phyloP scores from a whole-genome alignment of 192 early-diverging fungal species.

The Allomyces macrogynus region DNA sequence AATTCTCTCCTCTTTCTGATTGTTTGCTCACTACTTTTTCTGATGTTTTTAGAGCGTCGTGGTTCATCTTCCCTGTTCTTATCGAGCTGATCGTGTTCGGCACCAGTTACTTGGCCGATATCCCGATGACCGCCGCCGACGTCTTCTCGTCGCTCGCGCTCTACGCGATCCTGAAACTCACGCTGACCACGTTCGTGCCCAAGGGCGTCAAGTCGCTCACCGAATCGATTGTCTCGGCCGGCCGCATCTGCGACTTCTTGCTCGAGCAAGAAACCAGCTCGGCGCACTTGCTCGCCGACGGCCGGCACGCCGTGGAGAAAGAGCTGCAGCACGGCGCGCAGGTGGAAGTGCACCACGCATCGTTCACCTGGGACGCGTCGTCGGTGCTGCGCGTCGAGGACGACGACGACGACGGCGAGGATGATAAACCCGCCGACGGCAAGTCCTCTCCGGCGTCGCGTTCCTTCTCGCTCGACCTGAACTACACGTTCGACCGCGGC shows the following conservation, averaged over 20 bases:
- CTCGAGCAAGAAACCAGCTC: background rate
- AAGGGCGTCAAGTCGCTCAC: background rate
- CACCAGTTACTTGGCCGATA: background rate
- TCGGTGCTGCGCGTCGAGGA: too few species aligned
- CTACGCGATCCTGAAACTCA: background rate
- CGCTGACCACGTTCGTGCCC: background rate
- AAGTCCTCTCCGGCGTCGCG: too few species aligned
- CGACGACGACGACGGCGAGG: background rate
- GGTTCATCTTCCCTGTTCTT: background rate
- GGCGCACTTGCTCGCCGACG: background rate
- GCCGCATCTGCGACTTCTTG: background rate
- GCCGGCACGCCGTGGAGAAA: background rate
- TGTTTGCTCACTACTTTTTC: too few species aligned
- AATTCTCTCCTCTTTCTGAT: too few species aligned
- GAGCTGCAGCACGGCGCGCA: background rate
- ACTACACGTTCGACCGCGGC: too few species aligned
- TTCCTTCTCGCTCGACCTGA: too few species aligned
- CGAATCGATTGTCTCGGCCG: background rate
- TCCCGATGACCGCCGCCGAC: background rate
- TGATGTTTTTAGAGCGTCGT: too few species aligned
- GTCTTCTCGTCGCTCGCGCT: background rate
- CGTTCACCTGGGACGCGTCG: background rate
- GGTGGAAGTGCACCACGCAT: background rate
- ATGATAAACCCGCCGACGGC: background rate
- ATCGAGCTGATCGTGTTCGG: background rate